Evolutionary conservation across 2,329 filamentous ascomycete species (phyloP).

Genomic region (Apiospora saccharicola): DNA sequence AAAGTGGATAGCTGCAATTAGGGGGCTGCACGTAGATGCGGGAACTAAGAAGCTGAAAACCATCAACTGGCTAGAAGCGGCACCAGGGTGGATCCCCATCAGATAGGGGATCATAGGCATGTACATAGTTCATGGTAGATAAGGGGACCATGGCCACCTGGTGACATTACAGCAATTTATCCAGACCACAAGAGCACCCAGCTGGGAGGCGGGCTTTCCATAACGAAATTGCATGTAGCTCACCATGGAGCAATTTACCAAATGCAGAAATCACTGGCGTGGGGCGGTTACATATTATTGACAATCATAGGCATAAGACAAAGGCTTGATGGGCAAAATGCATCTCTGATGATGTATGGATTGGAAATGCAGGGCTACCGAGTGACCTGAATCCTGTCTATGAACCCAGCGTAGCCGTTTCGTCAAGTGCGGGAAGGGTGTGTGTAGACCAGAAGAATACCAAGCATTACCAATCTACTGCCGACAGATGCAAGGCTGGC

Average conservation of each 20-base stretch:
- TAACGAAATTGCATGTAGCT: neutral
- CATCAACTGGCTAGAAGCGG: neutral
- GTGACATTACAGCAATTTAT: neutral
- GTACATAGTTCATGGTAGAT: neutral
- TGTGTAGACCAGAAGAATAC: slow-evolving; percentile 14
- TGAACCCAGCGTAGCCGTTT: neutral
- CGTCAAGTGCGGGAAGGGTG: neutral
- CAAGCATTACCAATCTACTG: slow-evolving; percentile 11
- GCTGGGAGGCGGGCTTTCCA: neutral
- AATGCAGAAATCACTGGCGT: neutral
- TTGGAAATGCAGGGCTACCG: slow-evolving; percentile 16
- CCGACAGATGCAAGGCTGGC: neutral
- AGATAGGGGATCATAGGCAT: neutral
- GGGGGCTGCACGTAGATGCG: neutral
- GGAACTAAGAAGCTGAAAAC: slow-evolving; percentile 11
- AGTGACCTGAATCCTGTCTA: neutral
- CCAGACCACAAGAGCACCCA: neutral
- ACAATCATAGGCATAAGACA: neutral
- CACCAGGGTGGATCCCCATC: neutral
- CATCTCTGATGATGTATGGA: slow-evolving; percentile 4
- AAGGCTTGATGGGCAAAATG: slow-evolving; percentile 4
- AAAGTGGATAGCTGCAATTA: neutral
- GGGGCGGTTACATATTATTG: no score
- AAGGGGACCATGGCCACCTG: neutral
- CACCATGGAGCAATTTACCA: neutral